phyloP scores from a whole-genome alignment of 176 grass and related monocot genomes.

The Avena sativa region DNA sequence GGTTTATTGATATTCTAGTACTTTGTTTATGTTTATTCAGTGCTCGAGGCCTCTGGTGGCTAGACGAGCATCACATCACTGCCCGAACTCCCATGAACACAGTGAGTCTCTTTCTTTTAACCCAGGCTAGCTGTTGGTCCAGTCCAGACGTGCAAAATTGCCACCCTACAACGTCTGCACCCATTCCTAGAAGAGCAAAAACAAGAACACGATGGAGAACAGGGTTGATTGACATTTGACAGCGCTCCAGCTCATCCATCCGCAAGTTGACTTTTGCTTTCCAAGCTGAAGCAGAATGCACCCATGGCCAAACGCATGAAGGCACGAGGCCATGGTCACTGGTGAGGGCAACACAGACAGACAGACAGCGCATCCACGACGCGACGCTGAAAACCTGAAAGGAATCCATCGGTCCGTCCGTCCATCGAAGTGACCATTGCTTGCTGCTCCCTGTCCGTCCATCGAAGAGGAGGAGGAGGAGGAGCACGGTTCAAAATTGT shows the following conservation, averaged over 20 bases:
- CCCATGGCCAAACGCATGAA: neutral
- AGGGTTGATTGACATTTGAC: slow-evolving; percentile 34
- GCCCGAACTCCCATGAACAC: neutral
- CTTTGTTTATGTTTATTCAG: neutral
- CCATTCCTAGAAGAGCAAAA: slow-evolving; percentile 8
- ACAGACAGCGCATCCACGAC: slow-evolving; percentile 9
- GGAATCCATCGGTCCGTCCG: neutral
- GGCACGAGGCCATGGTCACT: slow-evolving; percentile 11
- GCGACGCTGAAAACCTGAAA: slow-evolving; percentile 17
- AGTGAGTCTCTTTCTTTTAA: neutral
- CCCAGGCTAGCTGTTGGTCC: neutral
- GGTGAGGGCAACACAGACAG: neutral
- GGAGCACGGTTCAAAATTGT: neutral
- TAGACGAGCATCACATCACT: slow-evolving; percentile 1
- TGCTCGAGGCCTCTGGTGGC: slow-evolving; percentile 2
- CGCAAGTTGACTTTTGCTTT: neutral
- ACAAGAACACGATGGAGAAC: neutral
- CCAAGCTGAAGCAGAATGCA: neutral
- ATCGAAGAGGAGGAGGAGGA: neutral
- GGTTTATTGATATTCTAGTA: neutral
- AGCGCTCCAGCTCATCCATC: neutral
- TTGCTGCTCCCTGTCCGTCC: neutral
- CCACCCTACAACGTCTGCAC: neutral
- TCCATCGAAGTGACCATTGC: neutral
- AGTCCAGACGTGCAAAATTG: neutral